These are phyloP conservation scores for Pyrrhoderma noxium DNA, from an alignment of 1,284 basidiomycete genomes.

Conservation along the genomic window DNA sequence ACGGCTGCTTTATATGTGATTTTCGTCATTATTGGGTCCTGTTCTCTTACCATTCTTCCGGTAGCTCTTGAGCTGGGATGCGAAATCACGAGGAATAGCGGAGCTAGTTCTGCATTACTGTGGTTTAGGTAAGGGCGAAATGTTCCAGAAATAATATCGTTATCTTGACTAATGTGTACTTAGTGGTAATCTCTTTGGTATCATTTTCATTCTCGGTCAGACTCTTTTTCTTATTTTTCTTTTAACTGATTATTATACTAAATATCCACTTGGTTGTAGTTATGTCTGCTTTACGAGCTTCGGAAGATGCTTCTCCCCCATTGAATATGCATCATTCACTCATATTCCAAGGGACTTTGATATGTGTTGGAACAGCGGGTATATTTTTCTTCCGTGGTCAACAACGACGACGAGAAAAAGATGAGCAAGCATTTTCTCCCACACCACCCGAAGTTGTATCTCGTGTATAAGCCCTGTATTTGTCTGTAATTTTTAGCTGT, in stretches of 20 bases:
- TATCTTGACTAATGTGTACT: neutral
- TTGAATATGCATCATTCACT: conserved; percentile 17
- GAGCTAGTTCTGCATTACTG: conserved; percentile 63
- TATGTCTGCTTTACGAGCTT: conserved; percentile 16
- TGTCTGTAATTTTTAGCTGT: too few relatives aligned
- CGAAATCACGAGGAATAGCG: conserved; percentile 70
- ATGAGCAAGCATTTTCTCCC: neutral
- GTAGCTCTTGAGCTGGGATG: conserved; percentile 67
- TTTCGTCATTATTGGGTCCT: conserved; percentile 58
- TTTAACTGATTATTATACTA: neutral
- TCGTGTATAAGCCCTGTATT: too few relatives aligned
- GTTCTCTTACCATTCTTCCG: conserved; percentile 62
- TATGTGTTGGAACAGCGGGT: neutral
- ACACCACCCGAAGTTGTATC: too few relatives aligned
- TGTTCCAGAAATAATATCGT: neutral
- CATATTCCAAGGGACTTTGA: conserved; percentile 13
- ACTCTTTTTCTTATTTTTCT: neutral
- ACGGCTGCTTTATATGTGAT: conserved; percentile 53
- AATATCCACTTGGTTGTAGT: conserved; percentile 3
- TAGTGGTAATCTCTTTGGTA: conserved; percentile 56
- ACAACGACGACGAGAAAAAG: conserved; percentile 12
- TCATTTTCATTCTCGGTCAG: conserved; percentile 62
- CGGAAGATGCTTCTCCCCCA: conserved; percentile 11
- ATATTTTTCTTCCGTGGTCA: conserved; percentile 15
- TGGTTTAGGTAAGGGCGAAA: conserved; percentile 45